A percentile compares a stretch with the other conserved stretches of the same genome.
phyloP scores from a whole-genome alignment of 257 asterid species.

The Plantago elongata region DNA sequence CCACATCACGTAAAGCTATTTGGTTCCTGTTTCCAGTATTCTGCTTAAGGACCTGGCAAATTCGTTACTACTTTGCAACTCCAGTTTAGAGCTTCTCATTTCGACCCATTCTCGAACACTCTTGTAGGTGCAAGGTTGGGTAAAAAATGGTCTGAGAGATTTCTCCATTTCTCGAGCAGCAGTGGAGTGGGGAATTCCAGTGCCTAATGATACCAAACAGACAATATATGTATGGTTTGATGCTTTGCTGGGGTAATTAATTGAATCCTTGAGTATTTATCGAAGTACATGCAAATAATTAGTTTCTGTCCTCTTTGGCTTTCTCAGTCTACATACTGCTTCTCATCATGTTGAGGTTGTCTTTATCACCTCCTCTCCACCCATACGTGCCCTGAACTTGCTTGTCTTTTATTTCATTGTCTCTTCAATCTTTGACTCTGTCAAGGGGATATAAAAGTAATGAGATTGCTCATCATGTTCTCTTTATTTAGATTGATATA shows the following conservation, averaged over 20 bases:
- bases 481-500: too few species aligned
- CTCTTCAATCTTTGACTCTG: too few species aligned
- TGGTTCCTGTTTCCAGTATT: too few species aligned
- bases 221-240: slow-evolving; percentile 99
- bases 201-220: slow-evolving; percentile 77
- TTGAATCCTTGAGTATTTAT: slow-evolving; percentile 16
- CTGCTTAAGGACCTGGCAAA: not conserved
- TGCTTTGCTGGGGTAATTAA: slow-evolving; percentile 89
- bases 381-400: not conserved
- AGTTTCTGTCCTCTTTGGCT: not conserved
- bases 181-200: slow-evolving; percentile 87
- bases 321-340: not conserved
- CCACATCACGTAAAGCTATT: too few species aligned
- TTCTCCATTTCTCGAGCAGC: slow-evolving; percentile 92
- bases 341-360: slow-evolving; percentile 1
- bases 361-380: slow-evolving; percentile 9
- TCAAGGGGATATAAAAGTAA: too few species aligned
- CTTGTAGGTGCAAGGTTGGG: slow-evolving; percentile 92
- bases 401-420: not conserved
- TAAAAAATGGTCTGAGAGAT: slow-evolving; percentile 83
- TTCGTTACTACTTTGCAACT: not conserved
- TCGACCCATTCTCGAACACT: slow-evolving; percentile 11
- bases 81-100: slow-evolving; percentile 17
- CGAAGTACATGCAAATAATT: not conserved
- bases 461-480: too few species aligned